Evolutionary conservation across 192 early-diverging fungal genomes (phyloP).

Genomic region (Phycomyces nitens): DNA sequence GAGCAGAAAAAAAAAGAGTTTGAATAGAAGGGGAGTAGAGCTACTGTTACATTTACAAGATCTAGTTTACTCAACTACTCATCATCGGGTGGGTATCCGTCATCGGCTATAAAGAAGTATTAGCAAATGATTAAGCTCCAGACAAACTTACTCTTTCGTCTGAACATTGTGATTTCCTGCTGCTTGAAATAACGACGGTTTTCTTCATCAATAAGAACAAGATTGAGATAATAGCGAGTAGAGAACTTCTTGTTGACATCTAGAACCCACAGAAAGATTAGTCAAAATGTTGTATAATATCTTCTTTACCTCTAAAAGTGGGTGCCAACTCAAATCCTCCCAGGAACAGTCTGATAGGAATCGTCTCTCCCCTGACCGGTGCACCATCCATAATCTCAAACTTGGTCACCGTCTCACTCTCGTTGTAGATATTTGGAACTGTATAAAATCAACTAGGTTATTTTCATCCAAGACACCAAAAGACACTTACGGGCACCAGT

Average conservation of each 20-base stretch:
- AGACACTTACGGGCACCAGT: constrained; percentile 74
- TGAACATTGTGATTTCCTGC: constrained; percentile 90
- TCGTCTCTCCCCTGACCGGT: constrained; percentile 93
- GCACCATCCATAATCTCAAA: constrained; percentile 99
- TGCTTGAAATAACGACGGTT: constrained; percentile 99
- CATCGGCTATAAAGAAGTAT: constrained; percentile 27
- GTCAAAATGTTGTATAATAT: constrained; percentile 33
- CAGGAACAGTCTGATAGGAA: constrained; percentile 96
- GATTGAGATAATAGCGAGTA: constrained; percentile 96
- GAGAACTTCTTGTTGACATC: constrained; percentile 98
- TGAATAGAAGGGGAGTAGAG: too few species aligned
- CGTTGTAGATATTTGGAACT: constrained; percentile 97
- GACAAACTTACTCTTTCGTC: constrained; percentile 44
- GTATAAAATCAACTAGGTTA: constrained; percentile 5
- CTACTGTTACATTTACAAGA: too few species aligned
- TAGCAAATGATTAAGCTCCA: neutral
- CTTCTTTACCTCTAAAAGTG: constrained; percentile 70
- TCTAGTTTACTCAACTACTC: constrained; percentile 3
- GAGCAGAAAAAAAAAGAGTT: too few species aligned
- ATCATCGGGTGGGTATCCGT: constrained; percentile 36
- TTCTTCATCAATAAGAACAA: constrained; percentile 98
- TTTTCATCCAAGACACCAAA: neutral
- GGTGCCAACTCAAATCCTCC: constrained; percentile 97
- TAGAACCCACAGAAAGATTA: neutral
- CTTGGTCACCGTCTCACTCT: constrained; percentile 97